These are phyloP conservation scores for Bipolaris cookei DNA, from an alignment of 2,329 filamentous ascomycete genomes.

Conservation along the genomic window DNA sequence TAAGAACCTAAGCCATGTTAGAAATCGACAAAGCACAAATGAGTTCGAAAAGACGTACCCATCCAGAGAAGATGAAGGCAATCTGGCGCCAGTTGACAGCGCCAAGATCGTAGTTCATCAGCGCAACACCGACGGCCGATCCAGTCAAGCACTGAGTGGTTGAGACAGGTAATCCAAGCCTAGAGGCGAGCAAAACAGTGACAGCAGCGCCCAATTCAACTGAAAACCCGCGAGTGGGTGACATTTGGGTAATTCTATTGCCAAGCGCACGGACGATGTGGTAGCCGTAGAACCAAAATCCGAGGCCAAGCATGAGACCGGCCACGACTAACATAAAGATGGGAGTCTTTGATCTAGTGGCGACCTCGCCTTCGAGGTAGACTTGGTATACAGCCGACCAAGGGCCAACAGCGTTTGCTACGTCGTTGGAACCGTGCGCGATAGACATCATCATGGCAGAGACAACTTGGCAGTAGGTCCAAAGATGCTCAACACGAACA, in stretches of 20 bases:
- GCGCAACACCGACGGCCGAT: slow-evolving; percentile 31
- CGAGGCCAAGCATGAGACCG: slow-evolving; percentile 60
- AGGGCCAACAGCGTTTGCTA: slow-evolving; percentile 62
- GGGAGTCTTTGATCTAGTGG: slow-evolving; percentile 59
- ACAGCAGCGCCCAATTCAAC: slow-evolving; percentile 56
- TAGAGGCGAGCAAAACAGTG: slow-evolving; percentile 69
- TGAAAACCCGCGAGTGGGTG: slow-evolving; percentile 59
- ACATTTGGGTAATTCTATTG: slow-evolving; percentile 67
- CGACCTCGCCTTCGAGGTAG: slow-evolving; percentile 59
- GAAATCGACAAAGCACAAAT: neutral
- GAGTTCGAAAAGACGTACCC: neutral
- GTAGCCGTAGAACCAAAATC: slow-evolving; percentile 68
- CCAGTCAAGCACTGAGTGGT: slow-evolving; percentile 64
- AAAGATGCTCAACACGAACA: slow-evolving; percentile 56
- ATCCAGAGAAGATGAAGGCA: slow-evolving; percentile 46
- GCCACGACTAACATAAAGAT: slow-evolving; percentile 66
- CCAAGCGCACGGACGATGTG: slow-evolving; percentile 68
- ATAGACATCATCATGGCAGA: slow-evolving; percentile 75
- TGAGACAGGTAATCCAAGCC: slow-evolving; percentile 66
- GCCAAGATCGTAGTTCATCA: slow-evolving; percentile 43
- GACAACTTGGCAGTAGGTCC: slow-evolving; percentile 51
- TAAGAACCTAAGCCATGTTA: slow-evolving; percentile 50
- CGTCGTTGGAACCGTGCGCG: slow-evolving; percentile 72
- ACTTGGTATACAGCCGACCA: slow-evolving; percentile 68
- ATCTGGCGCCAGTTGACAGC: slow-evolving; percentile 54